Evolutionary conservation across 371 early-diverging fungal genomes (phyloP), one percentile per base, ranked within the genome.

Genomic region (Mortierella sp.): DNA sequence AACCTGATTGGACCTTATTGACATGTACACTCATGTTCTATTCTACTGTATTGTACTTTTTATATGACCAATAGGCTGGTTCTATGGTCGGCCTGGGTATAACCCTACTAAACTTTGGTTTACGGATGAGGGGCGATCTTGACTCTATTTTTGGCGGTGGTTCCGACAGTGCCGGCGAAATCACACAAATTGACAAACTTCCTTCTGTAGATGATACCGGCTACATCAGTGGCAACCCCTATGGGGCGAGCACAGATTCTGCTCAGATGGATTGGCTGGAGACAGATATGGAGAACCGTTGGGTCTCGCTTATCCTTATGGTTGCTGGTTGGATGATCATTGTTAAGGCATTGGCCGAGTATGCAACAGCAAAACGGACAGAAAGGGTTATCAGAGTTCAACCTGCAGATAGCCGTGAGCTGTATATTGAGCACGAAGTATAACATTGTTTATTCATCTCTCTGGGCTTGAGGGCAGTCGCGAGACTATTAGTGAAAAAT

Each of bases 241-340:
- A 45, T 51, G 76, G 60, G 22, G 30, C 64, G 1, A 47, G 32
- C 1, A 65, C 70, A 12, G 75, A 64, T 24, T 63, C 68, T 16
- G 72, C 28, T 0, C 62, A 68, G 66, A 70, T 73, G 55, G 68
- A 73, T 28, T 78, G 74, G 79, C 28, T 74, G 0, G 74, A 66
- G 18, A 43, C 59, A 3, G 70, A 70, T 4, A 51, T 68, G 22
- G 75, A 75, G 60, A 68, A n/a, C 35, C 75, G 71, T 18, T 75
- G 69, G 68, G 72, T 69, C 3, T 71, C 75, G 5, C 28, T 80
- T 45, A 47, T 89, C 3, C 64, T 90, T 28, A 90, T 90, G 87
- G 72, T 90, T 24, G 37, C 84, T 10, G 90, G 90, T 14, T 90
- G 89, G 89, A 80, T 88, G 64, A 84, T 90, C 28, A 84, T 90